phyloP scores from a whole-genome alignment of 495 filamentous ascomycete genomes.

The Aspergillus nidulans region DNA sequence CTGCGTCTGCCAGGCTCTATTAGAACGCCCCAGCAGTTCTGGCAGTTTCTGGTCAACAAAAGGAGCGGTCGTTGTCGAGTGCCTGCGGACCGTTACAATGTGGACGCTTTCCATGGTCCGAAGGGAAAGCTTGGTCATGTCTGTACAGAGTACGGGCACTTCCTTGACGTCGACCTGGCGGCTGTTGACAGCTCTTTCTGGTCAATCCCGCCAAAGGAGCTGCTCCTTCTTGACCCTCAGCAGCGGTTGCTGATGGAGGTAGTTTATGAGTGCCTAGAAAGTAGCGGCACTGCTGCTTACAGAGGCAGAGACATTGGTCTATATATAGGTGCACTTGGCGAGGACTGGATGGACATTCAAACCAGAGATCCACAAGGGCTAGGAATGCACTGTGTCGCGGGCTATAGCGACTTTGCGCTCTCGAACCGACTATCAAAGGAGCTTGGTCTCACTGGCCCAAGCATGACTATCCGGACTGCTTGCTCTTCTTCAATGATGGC shows the following conservation, averaged over 20 bases:
- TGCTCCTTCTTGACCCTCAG: slow-evolving; percentile 52
- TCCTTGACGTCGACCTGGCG: slow-evolving; percentile 34
- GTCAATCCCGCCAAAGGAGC: slow-evolving; percentile 37
- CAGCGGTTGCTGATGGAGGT: slow-evolving; percentile 55
- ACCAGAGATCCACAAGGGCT: slow-evolving; percentile 23
- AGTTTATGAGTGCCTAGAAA: slow-evolving; percentile 31
- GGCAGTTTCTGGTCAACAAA: slow-evolving; percentile 2
- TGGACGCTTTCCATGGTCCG: slow-evolving; percentile 2
- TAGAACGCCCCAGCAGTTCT: slow-evolving; percentile 22
- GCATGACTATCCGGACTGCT: neutral
- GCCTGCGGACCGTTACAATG: slow-evolving; percentile 12
- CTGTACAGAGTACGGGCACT: slow-evolving; percentile 40
- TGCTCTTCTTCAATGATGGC: slow-evolving; percentile 1
- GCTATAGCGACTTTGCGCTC: slow-evolving; percentile 16
- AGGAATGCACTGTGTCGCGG: slow-evolving; percentile 18
- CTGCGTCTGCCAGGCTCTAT: slow-evolving; percentile 42
- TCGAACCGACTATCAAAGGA: slow-evolving; percentile 1
- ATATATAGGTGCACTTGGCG: slow-evolving; percentile 45
- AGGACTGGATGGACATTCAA: slow-evolving; percentile 32
- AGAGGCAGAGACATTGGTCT: slow-evolving; percentile 44
- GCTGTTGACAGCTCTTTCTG: slow-evolving; percentile 27
- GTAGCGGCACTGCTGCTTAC: slow-evolving; percentile 41
- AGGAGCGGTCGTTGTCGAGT: slow-evolving; percentile 10
- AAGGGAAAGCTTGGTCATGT: slow-evolving; percentile 17
- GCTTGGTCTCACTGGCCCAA: neutral